Evolutionary conservation across 805 yeast species (phyloP).

Genomic region (Wilhelminamyces savonicus): DNA sequence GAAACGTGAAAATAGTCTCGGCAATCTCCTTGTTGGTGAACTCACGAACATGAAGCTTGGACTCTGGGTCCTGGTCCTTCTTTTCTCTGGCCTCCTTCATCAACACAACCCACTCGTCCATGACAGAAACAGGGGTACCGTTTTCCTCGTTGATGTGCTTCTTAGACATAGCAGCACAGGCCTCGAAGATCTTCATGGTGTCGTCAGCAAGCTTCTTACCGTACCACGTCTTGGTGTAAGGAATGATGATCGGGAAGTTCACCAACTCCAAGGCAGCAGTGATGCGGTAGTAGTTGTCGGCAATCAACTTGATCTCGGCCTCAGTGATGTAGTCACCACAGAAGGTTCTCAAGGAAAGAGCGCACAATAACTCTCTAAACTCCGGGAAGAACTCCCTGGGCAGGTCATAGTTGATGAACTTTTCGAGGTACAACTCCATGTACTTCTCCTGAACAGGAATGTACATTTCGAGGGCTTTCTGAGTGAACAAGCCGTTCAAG

Average conservation of each 20-base stretch:
- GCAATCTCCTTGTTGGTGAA: conserved; percentile 89
- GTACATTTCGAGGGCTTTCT: conserved; percentile 74
- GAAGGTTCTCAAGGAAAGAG: conserved; percentile 84
- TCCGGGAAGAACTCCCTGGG: conserved; percentile 82
- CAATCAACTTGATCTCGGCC: conserved; percentile 79
- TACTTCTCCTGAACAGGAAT: conserved; percentile 79
- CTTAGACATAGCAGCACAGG: conserved; percentile 85
- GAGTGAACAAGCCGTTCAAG: conserved; percentile 83
- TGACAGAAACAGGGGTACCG: conserved; percentile 77
- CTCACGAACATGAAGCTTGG: conserved; percentile 64
- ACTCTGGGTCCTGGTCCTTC: conserved; percentile 43
- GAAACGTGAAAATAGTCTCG: conserved; percentile 92
- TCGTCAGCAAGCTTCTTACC: conserved; percentile 90
- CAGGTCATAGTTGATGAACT: conserved; percentile 56
- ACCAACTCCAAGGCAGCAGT: conserved; percentile 97
- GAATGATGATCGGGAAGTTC: conserved; percentile 93
- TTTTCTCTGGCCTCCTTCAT: conserved; percentile 69
- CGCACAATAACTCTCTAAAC: conserved; percentile 95
- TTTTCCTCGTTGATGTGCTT: conserved; percentile 63
- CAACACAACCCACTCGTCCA: conserved; percentile 91
- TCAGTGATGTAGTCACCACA: conserved; percentile 95
- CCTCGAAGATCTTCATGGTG: conserved; percentile 87
- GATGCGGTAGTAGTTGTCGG: conserved; percentile 86
- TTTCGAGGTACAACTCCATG: conserved; percentile 75
- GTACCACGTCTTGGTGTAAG: conserved; percentile 97